phyloP scores from a whole-genome alignment of 768 basidiomycete species.

The Lactarius psammicola region DNA sequence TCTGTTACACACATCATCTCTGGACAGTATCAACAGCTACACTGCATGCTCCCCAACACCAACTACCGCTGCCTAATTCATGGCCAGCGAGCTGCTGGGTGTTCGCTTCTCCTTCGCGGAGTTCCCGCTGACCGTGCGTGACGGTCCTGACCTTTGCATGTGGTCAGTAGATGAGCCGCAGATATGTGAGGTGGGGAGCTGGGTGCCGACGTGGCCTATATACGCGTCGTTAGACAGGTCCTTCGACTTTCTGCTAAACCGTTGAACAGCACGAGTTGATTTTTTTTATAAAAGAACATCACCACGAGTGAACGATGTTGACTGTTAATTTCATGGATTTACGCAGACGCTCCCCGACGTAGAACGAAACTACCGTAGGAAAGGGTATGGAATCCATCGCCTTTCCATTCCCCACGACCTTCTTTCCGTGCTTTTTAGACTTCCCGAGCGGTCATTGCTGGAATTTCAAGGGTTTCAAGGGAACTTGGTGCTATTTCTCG shows the following conservation, averaged over 20 bases:
- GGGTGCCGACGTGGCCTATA: background rate
- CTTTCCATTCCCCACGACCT: background rate
- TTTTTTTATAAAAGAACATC: too few species aligned
- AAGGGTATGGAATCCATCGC: background rate
- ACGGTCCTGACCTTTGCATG: background rate
- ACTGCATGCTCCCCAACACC: slow-evolving; percentile 42
- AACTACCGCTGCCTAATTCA: slow-evolving; percentile 34
- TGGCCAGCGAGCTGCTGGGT: too few species aligned
- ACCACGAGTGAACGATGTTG: too few species aligned
- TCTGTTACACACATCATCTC: slow-evolving; percentile 14
- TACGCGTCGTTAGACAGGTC: too few species aligned
- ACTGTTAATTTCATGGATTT: too few species aligned
- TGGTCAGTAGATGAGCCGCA: background rate
- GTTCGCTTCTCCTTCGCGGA: slow-evolving; percentile 32
- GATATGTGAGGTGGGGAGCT: background rate
- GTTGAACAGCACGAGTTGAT: too few species aligned
- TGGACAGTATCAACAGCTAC: too few species aligned
- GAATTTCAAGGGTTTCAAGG: too few species aligned
- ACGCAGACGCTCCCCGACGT: too few species aligned
- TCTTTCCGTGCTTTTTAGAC: background rate
- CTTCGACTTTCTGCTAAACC: too few species aligned
- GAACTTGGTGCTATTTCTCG: background rate
- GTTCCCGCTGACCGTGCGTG: slow-evolving; percentile 29
- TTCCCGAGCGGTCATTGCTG: background rate
- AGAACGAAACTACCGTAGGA: background rate